A percentile compares a stretch with the other conserved stretches of the same genome.
These are phyloP conservation scores for Tetraselmis striata DNA, from an alignment of 139 green algal species.

Conservation along the genomic window DNA sequence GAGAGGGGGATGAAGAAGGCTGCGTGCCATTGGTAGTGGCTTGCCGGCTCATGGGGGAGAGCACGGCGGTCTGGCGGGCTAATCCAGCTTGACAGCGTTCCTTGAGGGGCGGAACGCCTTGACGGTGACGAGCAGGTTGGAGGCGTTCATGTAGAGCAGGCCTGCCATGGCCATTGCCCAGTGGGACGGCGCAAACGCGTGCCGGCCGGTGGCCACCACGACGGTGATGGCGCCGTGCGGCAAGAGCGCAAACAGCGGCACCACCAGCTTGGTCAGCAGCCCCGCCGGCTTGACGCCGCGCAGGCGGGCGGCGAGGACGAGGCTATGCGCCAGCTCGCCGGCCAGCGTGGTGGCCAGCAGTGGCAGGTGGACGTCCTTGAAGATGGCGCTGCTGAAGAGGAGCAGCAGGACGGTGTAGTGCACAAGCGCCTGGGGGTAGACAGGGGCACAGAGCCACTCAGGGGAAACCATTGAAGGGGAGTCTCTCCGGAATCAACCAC, in stretches of 20 bases:
- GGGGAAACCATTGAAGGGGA: slow-evolving; percentile 21
- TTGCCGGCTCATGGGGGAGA: no score
- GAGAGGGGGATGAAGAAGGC: no score
- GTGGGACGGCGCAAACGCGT: neutral
- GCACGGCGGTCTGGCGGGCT: no score
- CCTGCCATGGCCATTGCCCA: neutral
- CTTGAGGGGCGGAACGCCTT: neutral
- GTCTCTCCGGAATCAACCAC: neutral
- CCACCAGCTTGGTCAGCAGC: neutral
- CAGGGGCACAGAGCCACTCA: slow-evolving; percentile 4
- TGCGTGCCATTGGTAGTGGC: no score
- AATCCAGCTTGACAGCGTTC: neutral
- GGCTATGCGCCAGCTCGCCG: slow-evolving; percentile 7
- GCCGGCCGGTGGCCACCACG: neutral
- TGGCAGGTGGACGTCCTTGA: slow-evolving; percentile 40
- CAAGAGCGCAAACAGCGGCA: neutral
- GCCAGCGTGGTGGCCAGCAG: slow-evolving; percentile 36
- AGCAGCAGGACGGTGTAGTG: slow-evolving; percentile 62
- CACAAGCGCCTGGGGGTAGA: slow-evolving; percentile 31
- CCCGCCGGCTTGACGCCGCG: no score
- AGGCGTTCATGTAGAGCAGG: neutral
- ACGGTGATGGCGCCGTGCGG: neutral
- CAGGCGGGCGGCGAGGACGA: neutral
- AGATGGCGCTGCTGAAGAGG: slow-evolving; percentile 53
- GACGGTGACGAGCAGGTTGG: neutral